Evolutionary conservation across 148 eudicot species (phyloP), one percentile per base, ranked within the genome.

Genomic region (Spergularia bocconei): DNA sequence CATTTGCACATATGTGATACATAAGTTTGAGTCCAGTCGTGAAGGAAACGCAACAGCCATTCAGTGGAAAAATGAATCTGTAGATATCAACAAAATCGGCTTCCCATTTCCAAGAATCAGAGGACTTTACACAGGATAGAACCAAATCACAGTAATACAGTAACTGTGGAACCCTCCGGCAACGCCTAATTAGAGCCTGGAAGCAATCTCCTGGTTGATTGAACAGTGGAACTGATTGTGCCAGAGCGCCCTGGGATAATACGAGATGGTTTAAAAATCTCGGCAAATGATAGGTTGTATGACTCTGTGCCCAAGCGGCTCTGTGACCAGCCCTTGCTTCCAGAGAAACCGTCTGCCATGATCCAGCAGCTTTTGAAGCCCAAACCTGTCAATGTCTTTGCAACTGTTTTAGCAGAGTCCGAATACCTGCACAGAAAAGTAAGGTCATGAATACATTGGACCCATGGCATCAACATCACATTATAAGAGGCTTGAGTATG

Each of bases 331-430:
- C 98, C 98, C 64, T 69, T 87, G 82, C 97, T 73, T 81, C 98
- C 98, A 0, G 93, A 94, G 84, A 94, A 94, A 54, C 98, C 98
- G 79, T 90, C 98, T 0, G 78, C 70, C 85, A 94, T 87, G 25
- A 88, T 82, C 93, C 95, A 94, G 39, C 84, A 68, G 80, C 90
- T 94, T 41, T 87, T 88, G 82, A 94, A 94, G 68, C 98, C 98
- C 13, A 87, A 85, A 47, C 82, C 76, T 50, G 97, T 91, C 50
- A 94, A 80, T 33, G 90, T 80, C 84, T 78, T 90, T 61, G 97
- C 97, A 66, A 90, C 97, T 71, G 74, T 86, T 76, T 91, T 94
- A 65, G 97, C 95, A 9, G 89, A 87, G 80, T 94, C 97, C 0
- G 91, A 84, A 80, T 90, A 88, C 81, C 98, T 93, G 86, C 54